phyloP scores from a whole-genome alignment of 2,329 filamentous ascomycete species.

The Aureobasidium zeae region DNA sequence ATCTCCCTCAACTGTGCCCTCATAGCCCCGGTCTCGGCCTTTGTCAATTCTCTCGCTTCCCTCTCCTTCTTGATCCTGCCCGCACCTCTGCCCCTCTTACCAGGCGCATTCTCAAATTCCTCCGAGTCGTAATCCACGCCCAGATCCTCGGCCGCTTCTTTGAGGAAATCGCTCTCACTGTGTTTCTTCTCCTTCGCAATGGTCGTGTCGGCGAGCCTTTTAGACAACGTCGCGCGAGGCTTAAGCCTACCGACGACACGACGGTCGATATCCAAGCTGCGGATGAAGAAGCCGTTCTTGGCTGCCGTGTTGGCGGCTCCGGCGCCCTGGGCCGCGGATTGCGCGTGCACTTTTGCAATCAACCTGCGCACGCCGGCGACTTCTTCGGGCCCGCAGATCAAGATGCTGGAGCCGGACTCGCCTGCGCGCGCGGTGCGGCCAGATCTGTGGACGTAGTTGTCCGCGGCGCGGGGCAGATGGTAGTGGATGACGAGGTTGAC shows the following conservation, averaged over 20 bases:
- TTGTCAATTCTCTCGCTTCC: slow-evolving; percentile 56
- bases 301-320: slow-evolving; percentile 42
- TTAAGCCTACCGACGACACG: slow-evolving; percentile 68
- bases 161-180: slow-evolving; percentile 77
- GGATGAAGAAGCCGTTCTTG: slow-evolving; percentile 55
- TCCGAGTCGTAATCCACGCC: slow-evolving; percentile 91
- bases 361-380: slow-evolving; percentile 74
- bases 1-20: slow-evolving; percentile 63
- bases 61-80: slow-evolving; percentile 67
- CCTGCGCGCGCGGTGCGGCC: slow-evolving; percentile 85
- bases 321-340: slow-evolving; percentile 33
- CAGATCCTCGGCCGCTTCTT: slow-evolving; percentile 77
- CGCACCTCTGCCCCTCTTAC: slow-evolving; percentile 54
- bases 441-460: slow-evolving; percentile 91
- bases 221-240: slow-evolving; percentile 69
- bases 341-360: slow-evolving; percentile 76
- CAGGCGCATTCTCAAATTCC: slow-evolving; percentile 57
- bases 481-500: slow-evolving; percentile 92
- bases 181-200: slow-evolving; percentile 81
- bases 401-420: slow-evolving; percentile 66
- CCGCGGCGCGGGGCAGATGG: slow-evolving; percentile 82
- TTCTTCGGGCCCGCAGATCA: slow-evolving; percentile 88
- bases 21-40: slow-evolving; percentile 61
- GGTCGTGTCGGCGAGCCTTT: slow-evolving; percentile 71
- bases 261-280: slow-evolving; percentile 73